Evolutionary conservation across 176 grass and related monocot genomes (phyloP).

Genomic region (Eleusine indica): DNA sequence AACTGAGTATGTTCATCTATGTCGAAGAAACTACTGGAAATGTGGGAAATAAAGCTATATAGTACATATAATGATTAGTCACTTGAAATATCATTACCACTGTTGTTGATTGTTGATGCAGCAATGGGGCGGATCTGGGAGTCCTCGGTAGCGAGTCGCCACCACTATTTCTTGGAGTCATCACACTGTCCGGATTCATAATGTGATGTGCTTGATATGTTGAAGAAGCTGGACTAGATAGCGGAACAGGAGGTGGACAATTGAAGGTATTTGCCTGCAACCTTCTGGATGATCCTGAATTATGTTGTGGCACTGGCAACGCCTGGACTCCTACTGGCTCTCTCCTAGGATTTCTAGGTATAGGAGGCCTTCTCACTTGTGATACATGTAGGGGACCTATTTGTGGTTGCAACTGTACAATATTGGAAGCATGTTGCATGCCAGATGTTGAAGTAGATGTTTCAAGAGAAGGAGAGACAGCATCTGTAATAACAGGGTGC

Average conservation of each 20-base stretch:
- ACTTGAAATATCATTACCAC: conserved; percentile 53
- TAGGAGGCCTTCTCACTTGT: conserved; percentile 31
- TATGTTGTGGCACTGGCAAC: conserved; percentile 51
- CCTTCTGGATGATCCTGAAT: conserved; percentile 55
- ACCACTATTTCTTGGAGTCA: conserved; percentile 44
- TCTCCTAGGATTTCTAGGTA: conserved; percentile 70
- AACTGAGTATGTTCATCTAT: background rate
- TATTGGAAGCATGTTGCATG: conserved; percentile 33
- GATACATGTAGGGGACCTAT: conserved; percentile 36
- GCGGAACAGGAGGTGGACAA: conserved; percentile 36
- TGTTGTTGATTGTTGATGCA: conserved; percentile 34
- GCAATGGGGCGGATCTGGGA: conserved; percentile 32
- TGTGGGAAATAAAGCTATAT: conserved; percentile 1
- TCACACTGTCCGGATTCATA: conserved; percentile 30
- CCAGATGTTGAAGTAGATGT: conserved; percentile 41
- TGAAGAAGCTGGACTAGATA: conserved; percentile 36
- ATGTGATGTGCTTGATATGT: conserved; percentile 39
- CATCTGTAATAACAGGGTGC: conserved; percentile 51
- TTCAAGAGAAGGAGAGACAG: conserved; percentile 55
- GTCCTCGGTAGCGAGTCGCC: conserved; percentile 45
- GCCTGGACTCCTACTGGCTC: conserved; percentile 62
- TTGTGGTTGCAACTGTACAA: conserved; percentile 40
- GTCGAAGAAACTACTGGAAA: conserved; percentile 20
- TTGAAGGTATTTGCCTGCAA: conserved; percentile 45
- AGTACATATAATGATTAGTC: conserved; percentile 21